Evolutionary conservation across 768 basidiomycete genomes (phyloP).

Genomic region (Agaricus bisporus): DNA sequence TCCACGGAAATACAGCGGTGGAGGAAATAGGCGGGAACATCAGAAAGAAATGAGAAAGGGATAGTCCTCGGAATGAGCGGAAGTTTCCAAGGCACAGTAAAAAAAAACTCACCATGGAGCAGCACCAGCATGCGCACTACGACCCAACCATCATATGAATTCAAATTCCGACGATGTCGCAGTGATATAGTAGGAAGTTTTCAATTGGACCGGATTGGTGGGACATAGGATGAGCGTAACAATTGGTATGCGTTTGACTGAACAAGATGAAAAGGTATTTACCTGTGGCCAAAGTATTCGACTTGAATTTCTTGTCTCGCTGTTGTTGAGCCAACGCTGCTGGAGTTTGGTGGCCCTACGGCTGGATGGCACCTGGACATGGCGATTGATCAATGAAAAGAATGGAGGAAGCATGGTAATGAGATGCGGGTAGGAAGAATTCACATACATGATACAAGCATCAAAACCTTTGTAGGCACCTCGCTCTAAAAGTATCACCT

Average conservation of each 20-base stretch:
- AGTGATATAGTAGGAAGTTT: not conserved
- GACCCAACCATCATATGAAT: constrained; percentile 2
- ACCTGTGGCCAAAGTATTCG: constrained; percentile 75
- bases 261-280: constrained; percentile 16
- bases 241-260: not conserved
- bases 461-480: constrained; percentile 83
- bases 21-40: not conserved
- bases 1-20: not conserved
- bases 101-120: constrained; percentile 55
- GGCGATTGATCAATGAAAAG: not conserved
- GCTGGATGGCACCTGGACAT: constrained; percentile 65
- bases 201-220: not conserved
- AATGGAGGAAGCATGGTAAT: not conserved
- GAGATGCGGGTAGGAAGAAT: not conserved
- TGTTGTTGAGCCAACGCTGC: constrained; percentile 45
- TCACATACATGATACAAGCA: constrained; percentile 62
- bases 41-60: not conserved
- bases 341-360: constrained; percentile 45
- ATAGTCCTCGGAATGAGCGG: not conserved
- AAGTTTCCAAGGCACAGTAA: not conserved
- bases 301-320: constrained; percentile 63
- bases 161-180: constrained; percentile 5
- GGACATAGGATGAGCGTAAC: constrained; percentile 1
- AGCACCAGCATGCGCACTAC: constrained; percentile 72
- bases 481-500: constrained; percentile 63